Conservation (phyloP, 441 rosid genomes). For the Eutrema salsugineum region DNA sequence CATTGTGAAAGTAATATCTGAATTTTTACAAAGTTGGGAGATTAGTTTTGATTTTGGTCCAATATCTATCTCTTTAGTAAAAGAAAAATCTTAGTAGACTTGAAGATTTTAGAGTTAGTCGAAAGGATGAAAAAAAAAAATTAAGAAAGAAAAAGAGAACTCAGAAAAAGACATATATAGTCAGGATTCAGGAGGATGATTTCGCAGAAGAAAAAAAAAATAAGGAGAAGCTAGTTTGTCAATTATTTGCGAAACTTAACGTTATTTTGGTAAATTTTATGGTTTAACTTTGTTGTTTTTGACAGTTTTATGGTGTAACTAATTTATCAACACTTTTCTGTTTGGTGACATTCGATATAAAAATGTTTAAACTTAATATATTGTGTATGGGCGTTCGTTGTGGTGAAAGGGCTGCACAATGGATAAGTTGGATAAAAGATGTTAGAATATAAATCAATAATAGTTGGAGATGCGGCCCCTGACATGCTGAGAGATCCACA, state of each 20-base stretch:
- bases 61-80: background rate
- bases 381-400: conserved; percentile 2
- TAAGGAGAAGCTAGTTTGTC: no score
- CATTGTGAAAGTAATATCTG: no score
- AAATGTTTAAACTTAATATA: background rate
- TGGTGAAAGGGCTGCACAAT: conserved; percentile 5
- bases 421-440: conserved; percentile 4
- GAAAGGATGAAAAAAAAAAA: background rate
- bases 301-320: no score
- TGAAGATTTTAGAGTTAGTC: background rate
- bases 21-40: background rate
- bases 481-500: conserved; percentile 16
- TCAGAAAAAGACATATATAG: no score
- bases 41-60: background rate
- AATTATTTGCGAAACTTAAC: no score
- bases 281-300: no score
- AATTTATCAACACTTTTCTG: background rate
- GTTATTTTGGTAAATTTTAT: no score
- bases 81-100: background rate
- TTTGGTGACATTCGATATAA: background rate
- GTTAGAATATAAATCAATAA: background rate
- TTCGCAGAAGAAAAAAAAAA: no score
- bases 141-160: no score
- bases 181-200: no score
- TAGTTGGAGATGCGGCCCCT: background rate